Base-by-base conservation (phyloP, 2,329 filamentous ascomycete genomes). In the Ophiognomonia clavigignenti-juglandacearum region DNA sequence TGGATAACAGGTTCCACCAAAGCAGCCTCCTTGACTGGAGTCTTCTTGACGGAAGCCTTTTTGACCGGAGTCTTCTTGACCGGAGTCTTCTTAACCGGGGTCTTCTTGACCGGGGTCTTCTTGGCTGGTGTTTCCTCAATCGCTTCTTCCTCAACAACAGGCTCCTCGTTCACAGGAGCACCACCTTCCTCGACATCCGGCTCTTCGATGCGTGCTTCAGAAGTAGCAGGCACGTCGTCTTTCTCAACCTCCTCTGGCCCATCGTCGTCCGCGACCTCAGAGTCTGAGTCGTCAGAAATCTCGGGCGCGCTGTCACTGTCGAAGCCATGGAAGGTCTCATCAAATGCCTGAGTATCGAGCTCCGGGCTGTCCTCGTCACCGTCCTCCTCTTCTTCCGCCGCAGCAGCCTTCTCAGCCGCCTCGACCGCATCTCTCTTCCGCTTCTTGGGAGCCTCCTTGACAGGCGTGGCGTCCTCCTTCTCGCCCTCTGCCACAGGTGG, bases 391-490 rank as follows among this genome's bases (percentile, higher is more conserved):
- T 46, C 51, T 23, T 52, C 57, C 2, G 54, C 52, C 65, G 16
- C 65, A 4, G 45, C n/a, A 6, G 38, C 31, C 11, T 16, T 22
- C 31, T 23, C 29, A 16, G 11, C 45, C 39, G 43, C 70, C 16
- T 71, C 71, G 5, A 63, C 64, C 20, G 82, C 79, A 16, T 82
- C 78, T 14, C 72, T 69, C 57, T 83, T 83, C 59, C 92, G 86
- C 69, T 95, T 88, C 67, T 82, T 85, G 35, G 80, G 81, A 83
- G 95, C 96, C 67, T 96, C 89, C 16, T 91, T 91, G 0, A 95
- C 72, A 56, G 82, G 87, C 52, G 83, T 80, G n/a, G 84, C 68
- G 31, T 66, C 69, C 13, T 69, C 72, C 26, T 78, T 76, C 6
- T 71, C 71, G 9, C 69, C 72, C 39, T 78, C 78, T 4, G 66